These are phyloP conservation scores for Lotmaria passim DNA, from an alignment of 208 protist genomes.

Conservation along the genomic window DNA sequence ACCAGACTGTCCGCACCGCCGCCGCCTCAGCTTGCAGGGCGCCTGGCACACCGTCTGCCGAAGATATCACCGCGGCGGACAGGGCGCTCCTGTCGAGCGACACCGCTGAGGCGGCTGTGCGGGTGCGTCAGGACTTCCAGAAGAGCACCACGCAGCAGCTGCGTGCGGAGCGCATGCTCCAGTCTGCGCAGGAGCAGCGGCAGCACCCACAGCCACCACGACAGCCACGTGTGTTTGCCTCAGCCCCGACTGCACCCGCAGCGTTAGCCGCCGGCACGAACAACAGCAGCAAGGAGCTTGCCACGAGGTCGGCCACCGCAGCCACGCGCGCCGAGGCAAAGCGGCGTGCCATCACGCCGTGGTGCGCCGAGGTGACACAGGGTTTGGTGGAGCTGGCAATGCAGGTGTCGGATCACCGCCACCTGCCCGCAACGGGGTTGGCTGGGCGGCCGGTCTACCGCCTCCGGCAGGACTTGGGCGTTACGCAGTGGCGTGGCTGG, in stretches of 20 bases:
- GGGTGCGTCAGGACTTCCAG: constrained; percentile 6
- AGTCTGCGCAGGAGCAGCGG: constrained; percentile 27
- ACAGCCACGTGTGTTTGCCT: neutral
- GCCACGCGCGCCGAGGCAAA: constrained; percentile 12
- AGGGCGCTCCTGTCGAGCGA: constrained; percentile 27
- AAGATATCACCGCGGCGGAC: constrained; percentile 37
- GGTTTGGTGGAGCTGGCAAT: constrained; percentile 74
- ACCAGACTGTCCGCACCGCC: constrained; percentile 5
- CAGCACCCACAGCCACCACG: constrained; percentile 14
- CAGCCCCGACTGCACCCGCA: neutral
- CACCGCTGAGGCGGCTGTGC: constrained; percentile 17
- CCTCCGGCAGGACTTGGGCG: constrained; percentile 60
- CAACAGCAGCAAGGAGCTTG: neutral
- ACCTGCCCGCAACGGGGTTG: constrained; percentile 40
- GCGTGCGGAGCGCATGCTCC: constrained; percentile 40
- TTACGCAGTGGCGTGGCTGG: constrained; percentile 74
- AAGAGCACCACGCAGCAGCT: constrained; percentile 13
- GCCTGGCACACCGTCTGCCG: neutral
- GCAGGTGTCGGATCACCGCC: constrained; percentile 76
- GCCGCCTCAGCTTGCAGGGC: neutral
- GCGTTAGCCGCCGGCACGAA: neutral
- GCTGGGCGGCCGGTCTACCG: constrained; percentile 53
- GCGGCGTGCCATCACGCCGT: constrained; percentile 19
- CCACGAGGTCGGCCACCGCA: constrained; percentile 8
- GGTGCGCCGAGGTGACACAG: constrained; percentile 47